Base-by-base conservation (phyloP, 2,329 filamentous ascomycete genomes). In the Sporothrix mexicana region DNA sequence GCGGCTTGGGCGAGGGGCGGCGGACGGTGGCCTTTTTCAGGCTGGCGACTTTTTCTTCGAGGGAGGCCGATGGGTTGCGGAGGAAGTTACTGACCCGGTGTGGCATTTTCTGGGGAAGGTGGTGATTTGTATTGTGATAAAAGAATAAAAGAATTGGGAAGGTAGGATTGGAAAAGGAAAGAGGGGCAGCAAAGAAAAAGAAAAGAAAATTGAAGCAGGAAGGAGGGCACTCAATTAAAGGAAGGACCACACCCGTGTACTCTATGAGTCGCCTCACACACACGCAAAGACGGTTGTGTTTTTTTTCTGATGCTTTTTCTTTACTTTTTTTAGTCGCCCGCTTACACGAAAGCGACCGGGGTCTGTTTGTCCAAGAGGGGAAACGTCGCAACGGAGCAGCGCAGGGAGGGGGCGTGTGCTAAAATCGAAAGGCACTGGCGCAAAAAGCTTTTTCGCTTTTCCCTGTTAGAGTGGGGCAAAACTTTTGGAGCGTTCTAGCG, bases 21-120 rank as follows among this genome's bases (percentile, higher is more conserved):
- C 80, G 77, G 76, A 80, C 74, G 75, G 78, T 77, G 41, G 77
- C 78, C 73, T 82, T 85, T 76, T 87, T 86, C 76, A 87, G 83
- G 77, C 82, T 84, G 72, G 85, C 82, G 75, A 88, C 85, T 73
- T 81, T 79, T 79, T 83, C 84, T 78, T 87, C 86, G 17, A 81
- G 61, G 4, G 78, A 78, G 53, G 76, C 79, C 75, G 86, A 86
- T n/a, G 87, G 86, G 75, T 83, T 84, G 76, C 86, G 85, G 76
- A 89, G 83, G 80, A 90, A 88, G 78, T 84, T 86, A 78, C 85
- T 82, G 75, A 90, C 87, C 74, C 85, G 82, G 81, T 88, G 86
- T 78, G 87, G 87, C 88, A 89, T 90, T 74, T 76, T 76, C 47
- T n/a, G 41, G 49, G 59, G 12, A 12, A 13, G 43, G 20, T n/a